Evolutionary conservation across 768 basidiomycete genomes (phyloP), one percentile per base, ranked within the genome.

Genomic region (Melanogaster broomeanus): DNA sequence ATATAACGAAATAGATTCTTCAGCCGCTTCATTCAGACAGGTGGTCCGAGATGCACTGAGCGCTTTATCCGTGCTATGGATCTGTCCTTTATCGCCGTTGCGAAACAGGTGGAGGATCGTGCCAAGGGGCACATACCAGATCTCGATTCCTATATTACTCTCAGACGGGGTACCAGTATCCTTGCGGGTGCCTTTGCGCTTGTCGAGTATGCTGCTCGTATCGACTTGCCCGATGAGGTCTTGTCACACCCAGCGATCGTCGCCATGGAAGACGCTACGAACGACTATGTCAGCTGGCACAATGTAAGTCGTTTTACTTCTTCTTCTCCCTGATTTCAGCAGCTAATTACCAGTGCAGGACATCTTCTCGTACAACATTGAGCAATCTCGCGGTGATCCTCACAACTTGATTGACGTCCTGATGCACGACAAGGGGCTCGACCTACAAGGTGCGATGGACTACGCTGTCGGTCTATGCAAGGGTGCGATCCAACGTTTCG

Each of bases 361-460:
- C 28, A 59, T 70, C n/a, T 49, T 47, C 37, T 69, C 68, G 27
- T 70, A 68, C 42, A 72, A 72, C 31, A 1, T 62, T 4, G 68
- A 70, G 44, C 72, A 71, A 48, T 60, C 71, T 18, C 59, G 56
- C 11, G 58, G 60, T 6, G 63, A 63, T 30, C 22, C 40, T 6
- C 60, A 77, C 61, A 77, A 78, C 49, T 65, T 82, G 13, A 68
- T 84, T 28, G 76, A 76, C 2, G 72, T 80, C 16, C 74, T 81
- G 37, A 82, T 80, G 79, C 68, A 76, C 27, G 72, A 78, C n/a
- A n/a, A n/a, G n/a, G n/a, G n/a, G n/a, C n/a, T n/a, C n/a, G n/a
- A n/a, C n/a, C n/a, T n/a, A n/a, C n/a, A n/a, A n/a, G n/a, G n/a
- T n/a, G n/a, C n/a, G n/a, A n/a, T n/a, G n/a, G n/a, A n/a, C n/a